Evolutionary conservation across 768 basidiomycete genomes (phyloP), one percentile per base, ranked within the genome.

Genomic region (Leccinum incarnatum): DNA sequence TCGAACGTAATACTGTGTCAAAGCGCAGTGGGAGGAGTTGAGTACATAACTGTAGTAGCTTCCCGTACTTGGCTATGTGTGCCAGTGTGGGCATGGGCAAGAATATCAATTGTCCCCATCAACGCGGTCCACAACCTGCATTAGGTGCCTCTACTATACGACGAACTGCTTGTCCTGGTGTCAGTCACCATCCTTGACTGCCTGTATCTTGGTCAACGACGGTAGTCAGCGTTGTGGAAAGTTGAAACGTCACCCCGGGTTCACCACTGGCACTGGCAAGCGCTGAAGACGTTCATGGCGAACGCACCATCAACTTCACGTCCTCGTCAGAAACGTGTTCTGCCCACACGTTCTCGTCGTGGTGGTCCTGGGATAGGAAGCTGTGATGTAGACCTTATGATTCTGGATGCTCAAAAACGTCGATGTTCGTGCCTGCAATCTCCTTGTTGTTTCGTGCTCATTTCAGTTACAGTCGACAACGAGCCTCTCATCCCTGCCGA

Each of bases 351-450:
- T 66, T 83, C 88, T 56, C 81, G 91, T 65, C 83, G 93, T 56
- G 88, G 90, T 56, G 91, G 90, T 15, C 87, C 89, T 29, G 91
- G 90, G 36, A 83, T 91, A 53, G 91, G 93, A 56, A 87, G 76
- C 60, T 85, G 86, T 69, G 89, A 92, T 70, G 79, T 87, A 17
- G 93, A 95, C 77, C 65, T 85, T 55, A 86, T 92, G 84, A 90
- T 95, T 71, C 73, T 93, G 62, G 92, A 94, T 65, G 88, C 87
- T 62, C 81, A 88, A 66, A 84, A 85, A 75, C 83, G 84, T 73
- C 87, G 85, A 79, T 76, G 93, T 93, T 71, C 68, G 86, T 81
- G 37, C 53, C 51, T 55, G 56, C 45, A 15, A 19, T 56, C 55
- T 53, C 56, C 49, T 52, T 32, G 23, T 65, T 55, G 50, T 45